Evolutionary conservation across 768 basidiomycete species (phyloP).

Genomic region (Fibroporia radiculosa): DNA sequence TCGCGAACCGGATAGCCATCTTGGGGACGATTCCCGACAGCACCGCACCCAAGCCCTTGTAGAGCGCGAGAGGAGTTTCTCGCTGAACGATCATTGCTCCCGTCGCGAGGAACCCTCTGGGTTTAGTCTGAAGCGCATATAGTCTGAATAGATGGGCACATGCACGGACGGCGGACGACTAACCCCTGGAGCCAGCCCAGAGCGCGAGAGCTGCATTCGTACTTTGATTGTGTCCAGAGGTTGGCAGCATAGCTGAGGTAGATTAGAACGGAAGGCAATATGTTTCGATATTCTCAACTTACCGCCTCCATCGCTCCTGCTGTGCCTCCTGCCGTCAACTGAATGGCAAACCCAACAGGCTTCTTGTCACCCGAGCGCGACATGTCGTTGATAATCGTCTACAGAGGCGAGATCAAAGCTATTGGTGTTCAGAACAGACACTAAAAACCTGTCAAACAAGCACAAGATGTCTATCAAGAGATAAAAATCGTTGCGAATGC

Average conservation of each 20-base stretch:
- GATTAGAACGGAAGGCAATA: background rate
- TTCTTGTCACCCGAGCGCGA: constrained; percentile 44
- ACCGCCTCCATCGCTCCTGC: constrained; percentile 94
- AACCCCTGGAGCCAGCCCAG: constrained; percentile 76
- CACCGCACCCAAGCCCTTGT: constrained; percentile 97
- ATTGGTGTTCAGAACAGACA: too few species aligned
- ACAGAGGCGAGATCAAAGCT: too few species aligned
- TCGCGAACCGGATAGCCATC: constrained; percentile 98
- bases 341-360: constrained; percentile 78
- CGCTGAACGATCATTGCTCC: constrained; percentile 80
- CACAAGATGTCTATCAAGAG: too few species aligned
- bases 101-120: constrained; percentile 89
- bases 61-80: constrained; percentile 92
- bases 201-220: constrained; percentile 96
- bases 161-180: constrained; percentile 19
- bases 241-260: constrained; percentile 67
- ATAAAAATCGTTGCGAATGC: too few species aligned
- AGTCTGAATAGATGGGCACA: background rate
- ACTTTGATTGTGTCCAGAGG: constrained; percentile 99
- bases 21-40: constrained; percentile 96
- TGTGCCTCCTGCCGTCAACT: constrained; percentile 90
- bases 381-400: too few species aligned
- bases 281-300: background rate
- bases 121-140: constrained; percentile 57
- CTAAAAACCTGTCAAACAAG: too few species aligned